phyloP scores from a whole-genome alignment of 352 stramenopile species.

The Phytophthora boehmeriae region DNA sequence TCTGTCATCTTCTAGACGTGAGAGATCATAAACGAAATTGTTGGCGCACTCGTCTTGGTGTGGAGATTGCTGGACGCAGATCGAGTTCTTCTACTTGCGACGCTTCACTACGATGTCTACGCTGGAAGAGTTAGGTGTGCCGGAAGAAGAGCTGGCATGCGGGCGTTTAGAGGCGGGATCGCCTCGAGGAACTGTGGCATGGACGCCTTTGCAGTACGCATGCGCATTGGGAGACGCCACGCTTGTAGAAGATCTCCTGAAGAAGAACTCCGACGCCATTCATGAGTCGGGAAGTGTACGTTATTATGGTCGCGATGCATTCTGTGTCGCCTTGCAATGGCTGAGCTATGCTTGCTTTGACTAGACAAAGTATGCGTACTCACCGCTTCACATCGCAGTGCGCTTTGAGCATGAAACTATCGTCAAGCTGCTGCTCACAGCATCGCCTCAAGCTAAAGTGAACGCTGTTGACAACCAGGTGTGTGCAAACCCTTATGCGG shows the following conservation, averaged over 20 bases:
- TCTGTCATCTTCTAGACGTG: neutral
- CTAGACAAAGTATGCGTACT: slow-evolving; percentile 70
- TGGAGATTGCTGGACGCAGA: neutral
- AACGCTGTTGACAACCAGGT: slow-evolving; percentile 45
- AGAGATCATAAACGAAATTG: slow-evolving; percentile 4
- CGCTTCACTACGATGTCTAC: slow-evolving; percentile 24
- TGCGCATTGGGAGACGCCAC: slow-evolving; percentile 68
- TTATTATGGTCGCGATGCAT: neutral
- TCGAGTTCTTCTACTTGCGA: slow-evolving; percentile 4
- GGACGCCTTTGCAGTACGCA: slow-evolving; percentile 81
- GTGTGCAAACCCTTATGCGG: neutral
- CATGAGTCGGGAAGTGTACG: slow-evolving; percentile 28
- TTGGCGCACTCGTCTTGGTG: neutral
- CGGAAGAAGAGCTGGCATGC: slow-evolving; percentile 25
- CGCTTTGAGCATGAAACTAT: slow-evolving; percentile 58
- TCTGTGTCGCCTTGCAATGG: neutral
- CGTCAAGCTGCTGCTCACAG: slow-evolving; percentile 53
- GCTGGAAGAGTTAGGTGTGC: slow-evolving; percentile 47
- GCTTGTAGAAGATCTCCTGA: slow-evolving; percentile 45
- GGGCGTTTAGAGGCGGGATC: slow-evolving; percentile 60
- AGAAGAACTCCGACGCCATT: slow-evolving; percentile 20
- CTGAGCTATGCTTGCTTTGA: neutral
- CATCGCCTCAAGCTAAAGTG: slow-evolving; percentile 16
- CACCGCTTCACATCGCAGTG: slow-evolving; percentile 71
- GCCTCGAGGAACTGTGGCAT: slow-evolving; percentile 55